Evolutionary conservation across 176 grass and related monocot species (phyloP).

Genomic region (maize (Zea mays)): DNA sequence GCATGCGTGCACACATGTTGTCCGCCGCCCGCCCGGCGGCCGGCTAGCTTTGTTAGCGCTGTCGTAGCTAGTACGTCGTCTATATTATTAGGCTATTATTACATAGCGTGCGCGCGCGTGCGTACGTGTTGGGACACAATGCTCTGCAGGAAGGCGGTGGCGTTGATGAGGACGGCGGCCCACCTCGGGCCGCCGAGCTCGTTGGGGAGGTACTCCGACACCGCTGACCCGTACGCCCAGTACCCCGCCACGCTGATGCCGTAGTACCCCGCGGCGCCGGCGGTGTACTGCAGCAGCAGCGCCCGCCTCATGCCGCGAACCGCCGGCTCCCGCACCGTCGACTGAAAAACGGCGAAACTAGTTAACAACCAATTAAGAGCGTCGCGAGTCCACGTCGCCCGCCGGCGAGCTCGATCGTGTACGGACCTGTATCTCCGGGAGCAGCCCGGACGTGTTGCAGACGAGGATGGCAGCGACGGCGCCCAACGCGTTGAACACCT

Average conservation of each 20-base stretch:
- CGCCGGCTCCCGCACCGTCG: slow-evolving; percentile 66
- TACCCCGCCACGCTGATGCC: slow-evolving; percentile 81
- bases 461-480: slow-evolving; percentile 77
- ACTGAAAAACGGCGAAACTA: slow-evolving; percentile 35
- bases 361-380: no score
- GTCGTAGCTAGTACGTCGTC: neutral
- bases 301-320: slow-evolving; percentile 63
- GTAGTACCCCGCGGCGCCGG: slow-evolving; percentile 58
- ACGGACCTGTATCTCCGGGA: slow-evolving; percentile 78
- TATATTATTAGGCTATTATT: neutral
- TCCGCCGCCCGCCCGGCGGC: neutral
- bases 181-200: slow-evolving; percentile 66
- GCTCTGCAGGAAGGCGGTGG: slow-evolving; percentile 76
- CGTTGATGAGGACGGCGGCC: slow-evolving; percentile 75
- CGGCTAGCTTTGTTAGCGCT: neutral
- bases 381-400: no score
- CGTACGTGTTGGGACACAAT: slow-evolving; percentile 74
- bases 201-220: slow-evolving; percentile 73
- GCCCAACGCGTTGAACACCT: slow-evolving; percentile 68
- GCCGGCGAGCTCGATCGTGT: no score
- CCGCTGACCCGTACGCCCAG: slow-evolving; percentile 81
- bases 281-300: slow-evolving; percentile 65
- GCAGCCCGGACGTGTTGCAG: slow-evolving; percentile 85
- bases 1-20: neutral
- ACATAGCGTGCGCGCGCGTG: no score